Percentiles rank a stretch among this genome's conserved stretches.
These are phyloP conservation scores for Knoxdaviesia proteae DNA, from an alignment of 2,329 filamentous ascomycete genomes.

Conservation along the genomic window DNA sequence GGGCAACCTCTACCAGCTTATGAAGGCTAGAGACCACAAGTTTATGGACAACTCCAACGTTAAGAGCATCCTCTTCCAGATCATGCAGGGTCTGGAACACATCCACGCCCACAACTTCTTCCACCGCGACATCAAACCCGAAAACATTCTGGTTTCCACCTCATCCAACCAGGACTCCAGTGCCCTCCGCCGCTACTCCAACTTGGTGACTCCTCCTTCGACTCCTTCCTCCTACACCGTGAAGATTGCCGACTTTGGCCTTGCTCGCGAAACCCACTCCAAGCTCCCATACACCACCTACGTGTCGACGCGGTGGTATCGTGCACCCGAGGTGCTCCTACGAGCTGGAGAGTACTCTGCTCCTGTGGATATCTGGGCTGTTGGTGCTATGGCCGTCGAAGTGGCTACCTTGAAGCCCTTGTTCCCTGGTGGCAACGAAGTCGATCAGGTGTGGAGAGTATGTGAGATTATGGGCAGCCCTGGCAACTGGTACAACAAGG, in stretches of 20 bases:
- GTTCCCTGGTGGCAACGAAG: constrained; percentile 94
- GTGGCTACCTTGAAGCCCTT: constrained; percentile 90
- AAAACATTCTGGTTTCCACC: constrained; percentile 93
- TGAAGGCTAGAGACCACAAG: constrained; percentile 97
- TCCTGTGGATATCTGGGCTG: constrained; percentile 94
- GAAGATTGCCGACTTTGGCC: constrained; percentile 95
- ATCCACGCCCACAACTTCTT: constrained; percentile 97
- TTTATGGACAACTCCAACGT: constrained; percentile 74
- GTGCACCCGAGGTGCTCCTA: constrained; percentile 82
- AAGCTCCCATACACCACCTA: constrained; percentile 95
- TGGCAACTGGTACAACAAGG: constrained; percentile 93
- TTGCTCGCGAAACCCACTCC: constrained; percentile 93
- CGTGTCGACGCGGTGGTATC: constrained; percentile 95
- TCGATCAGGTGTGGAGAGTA: constrained; percentile 96
- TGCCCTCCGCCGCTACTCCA: constrained; percentile 80
- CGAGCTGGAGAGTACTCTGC: constrained; percentile 93
- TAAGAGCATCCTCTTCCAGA: constrained; percentile 95
- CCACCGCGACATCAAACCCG: constrained; percentile 96
- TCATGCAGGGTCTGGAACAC: constrained; percentile 86
- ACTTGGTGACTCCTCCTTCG: constrained; percentile 80
- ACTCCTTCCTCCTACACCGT: constrained; percentile 88
- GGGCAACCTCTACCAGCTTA: constrained; percentile 92
- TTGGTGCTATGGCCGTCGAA: constrained; percentile 96
- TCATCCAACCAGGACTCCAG: constrained; percentile 63
- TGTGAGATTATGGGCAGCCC: constrained; percentile 99